Base-by-base conservation (phyloP, 805 yeast genomes). In the Clavispora phyllophila region DNA sequence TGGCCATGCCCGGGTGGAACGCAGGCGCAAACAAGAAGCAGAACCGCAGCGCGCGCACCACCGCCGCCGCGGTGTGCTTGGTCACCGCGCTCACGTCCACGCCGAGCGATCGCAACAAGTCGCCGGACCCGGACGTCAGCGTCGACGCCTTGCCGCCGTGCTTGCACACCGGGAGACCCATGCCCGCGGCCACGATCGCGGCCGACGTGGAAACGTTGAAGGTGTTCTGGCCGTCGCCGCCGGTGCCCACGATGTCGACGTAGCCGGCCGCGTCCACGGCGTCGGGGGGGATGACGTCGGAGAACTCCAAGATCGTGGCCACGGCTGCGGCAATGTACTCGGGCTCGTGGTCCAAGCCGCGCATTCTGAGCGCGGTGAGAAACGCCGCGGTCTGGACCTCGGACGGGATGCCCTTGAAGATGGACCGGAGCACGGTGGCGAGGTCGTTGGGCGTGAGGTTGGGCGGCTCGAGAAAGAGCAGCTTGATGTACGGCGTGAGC, bases 91-190 rank as follows among this genome's bases (percentile, higher is more conserved):
- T 68, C 41, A 88, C 70, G 48, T 87, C 87, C n/a, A 89, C 83
- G 0, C 96, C 98, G n/a, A 93, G 71, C 20, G 79, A 73, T 22
- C 76, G 70, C 58, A 93, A 76, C 45, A 93, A 69, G 60, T 93
- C 99, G 4, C 96, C 97, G 2, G 97, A 84, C 0, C 99, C 99
- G 2, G 96, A 86, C 2, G 84, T 64, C 0, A 96, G 87, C 0
- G 98, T 89, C 0, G 96, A 81, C 0, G 99, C 98, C 56, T 93
- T 91, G 12, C 98, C 98, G 19, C 99, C 99, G 62, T 93, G 99
- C 48, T 93, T 93, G 58, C 96, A 87, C 14, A 93, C 83, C 18
- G 78, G 76, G 33, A 91, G 62, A 1, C 78, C 78, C 72, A 88
- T 84, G 7, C 99, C 99, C 0, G 98, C 87, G 0, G 89, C 93